Evolutionary conservation across 805 yeast genomes (phyloP).

Genomic region (Trichomonascus vanleenenianus): DNA sequence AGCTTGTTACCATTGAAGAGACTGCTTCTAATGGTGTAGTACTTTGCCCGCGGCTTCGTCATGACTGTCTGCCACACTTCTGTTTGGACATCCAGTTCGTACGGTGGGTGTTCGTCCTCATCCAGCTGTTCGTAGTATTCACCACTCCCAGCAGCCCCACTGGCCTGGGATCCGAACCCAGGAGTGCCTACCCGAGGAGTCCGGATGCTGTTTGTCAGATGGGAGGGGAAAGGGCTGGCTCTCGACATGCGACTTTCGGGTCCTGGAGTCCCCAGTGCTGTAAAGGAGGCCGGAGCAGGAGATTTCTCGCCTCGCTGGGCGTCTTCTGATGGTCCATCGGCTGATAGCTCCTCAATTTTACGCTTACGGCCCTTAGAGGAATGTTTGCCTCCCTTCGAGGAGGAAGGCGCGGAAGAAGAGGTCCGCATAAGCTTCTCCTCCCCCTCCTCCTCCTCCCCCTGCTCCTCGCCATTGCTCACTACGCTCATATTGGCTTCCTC

Average conservation of each 20-base stretch:
- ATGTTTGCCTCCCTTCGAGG: conserved; percentile 25
- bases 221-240: too few species aligned
- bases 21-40: conserved; percentile 59
- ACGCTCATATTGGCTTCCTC: conserved; percentile 7
- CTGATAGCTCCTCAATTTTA: conserved; percentile 18
- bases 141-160: not conserved
- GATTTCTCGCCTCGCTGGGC: not conserved
- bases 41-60: conserved; percentile 68
- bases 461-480: conserved; percentile 3
- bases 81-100: conserved; percentile 54
- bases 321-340: conserved; percentile 5
- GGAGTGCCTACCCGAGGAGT: conserved; percentile 1
- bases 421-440: conserved; percentile 4
- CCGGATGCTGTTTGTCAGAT: too few species aligned
- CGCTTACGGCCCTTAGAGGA: conserved; percentile 22
- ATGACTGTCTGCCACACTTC: conserved; percentile 81
- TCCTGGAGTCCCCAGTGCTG: too few species aligned
- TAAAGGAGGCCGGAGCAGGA: not conserved
- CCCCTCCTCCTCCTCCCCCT: conserved; percentile 15
- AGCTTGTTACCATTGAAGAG: conserved; percentile 54
- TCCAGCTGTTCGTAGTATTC: not conserved
- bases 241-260: too few species aligned
- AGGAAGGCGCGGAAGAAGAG: too few species aligned
- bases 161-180: not conserved
- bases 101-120: conserved; percentile 20